Conservation (phyloP, 257 asterid species). For the Solanum lycopersicoides region DNA sequence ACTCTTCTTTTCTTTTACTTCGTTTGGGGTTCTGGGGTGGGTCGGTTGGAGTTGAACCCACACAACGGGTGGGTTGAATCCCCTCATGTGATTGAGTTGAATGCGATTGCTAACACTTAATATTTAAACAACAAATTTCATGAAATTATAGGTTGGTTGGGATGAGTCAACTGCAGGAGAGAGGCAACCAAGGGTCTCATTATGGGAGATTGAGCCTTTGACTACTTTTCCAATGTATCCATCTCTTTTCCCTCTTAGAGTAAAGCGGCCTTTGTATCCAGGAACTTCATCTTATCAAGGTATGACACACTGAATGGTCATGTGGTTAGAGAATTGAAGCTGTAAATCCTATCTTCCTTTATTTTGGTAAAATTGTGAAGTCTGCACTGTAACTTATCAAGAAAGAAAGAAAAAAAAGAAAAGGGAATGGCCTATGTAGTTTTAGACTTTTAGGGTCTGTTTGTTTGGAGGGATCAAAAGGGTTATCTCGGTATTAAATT, state of each 20-base stretch:
- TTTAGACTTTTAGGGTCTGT: not conserved
- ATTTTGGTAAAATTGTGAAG: not conserved
- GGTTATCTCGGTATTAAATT: not conserved
- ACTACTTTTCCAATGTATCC: conserved; percentile 99
- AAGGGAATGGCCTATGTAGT: not conserved
- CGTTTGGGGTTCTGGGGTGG: not conserved
- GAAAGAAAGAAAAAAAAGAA: not conserved
- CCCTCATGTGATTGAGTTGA: not conserved
- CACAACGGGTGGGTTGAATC: not conserved
- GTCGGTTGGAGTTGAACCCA: not conserved
- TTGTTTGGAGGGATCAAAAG: not conserved
- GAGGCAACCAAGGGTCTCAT: conserved; percentile 89
- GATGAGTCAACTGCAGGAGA: conserved; percentile 98
- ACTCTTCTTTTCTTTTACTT: not conserved
- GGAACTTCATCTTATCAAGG: conserved; percentile 93
- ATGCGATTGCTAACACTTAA: not conserved
- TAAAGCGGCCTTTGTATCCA: conserved; percentile 95
- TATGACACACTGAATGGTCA: conserved; percentile 8
- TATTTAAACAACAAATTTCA: not conserved
- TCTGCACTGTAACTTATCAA: not conserved
- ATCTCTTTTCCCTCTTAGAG: conserved; percentile 74
- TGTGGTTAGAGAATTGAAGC: not conserved
- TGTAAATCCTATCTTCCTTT: not conserved
- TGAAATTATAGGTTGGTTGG: conserved; percentile 77
- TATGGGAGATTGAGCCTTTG: conserved; percentile 97